A percentile compares a stretch with the other conserved stretches of the same genome.
Evolutionary conservation across 345 rosid species (phyloP).

Genomic region (Viola odorata): DNA sequence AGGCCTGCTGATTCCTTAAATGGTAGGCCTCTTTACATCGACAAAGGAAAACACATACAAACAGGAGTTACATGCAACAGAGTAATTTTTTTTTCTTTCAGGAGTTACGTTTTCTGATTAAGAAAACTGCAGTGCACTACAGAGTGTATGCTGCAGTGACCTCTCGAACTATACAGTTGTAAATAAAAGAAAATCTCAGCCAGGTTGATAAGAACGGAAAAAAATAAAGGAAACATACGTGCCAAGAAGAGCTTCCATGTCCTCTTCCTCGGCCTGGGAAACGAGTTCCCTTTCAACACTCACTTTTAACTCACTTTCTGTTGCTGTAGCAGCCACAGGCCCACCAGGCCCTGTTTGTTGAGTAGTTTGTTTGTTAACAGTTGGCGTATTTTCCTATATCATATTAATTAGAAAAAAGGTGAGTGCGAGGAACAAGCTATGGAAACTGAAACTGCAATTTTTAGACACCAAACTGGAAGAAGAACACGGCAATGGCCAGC

Average conservation of each 20-base stretch:
- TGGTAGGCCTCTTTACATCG: too few relatives aligned
- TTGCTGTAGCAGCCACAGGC: conserved; percentile 50
- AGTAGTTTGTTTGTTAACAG: conserved; percentile 53
- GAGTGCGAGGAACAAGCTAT: conserved; percentile 11
- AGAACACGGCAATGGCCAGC: too few relatives aligned
- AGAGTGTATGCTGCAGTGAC: too few relatives aligned
- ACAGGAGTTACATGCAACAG: too few relatives aligned
- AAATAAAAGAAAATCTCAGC: not conserved
- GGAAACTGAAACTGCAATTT: not conserved
- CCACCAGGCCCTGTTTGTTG: conserved; percentile 44
- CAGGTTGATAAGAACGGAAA: not conserved
- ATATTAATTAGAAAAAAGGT: conserved; percentile 9
- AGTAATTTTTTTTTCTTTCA: too few relatives aligned
- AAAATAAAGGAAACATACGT: conserved; percentile 43
- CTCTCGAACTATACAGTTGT: too few relatives aligned
- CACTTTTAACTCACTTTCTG: conserved; percentile 75
- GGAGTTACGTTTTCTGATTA: too few relatives aligned
- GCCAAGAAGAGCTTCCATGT: conserved; percentile 95
- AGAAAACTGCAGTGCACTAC: too few relatives aligned
- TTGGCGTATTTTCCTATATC: conserved; percentile 75
- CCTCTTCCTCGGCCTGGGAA: conserved; percentile 98
- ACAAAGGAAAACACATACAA: too few relatives aligned
- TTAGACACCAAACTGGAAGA: not conserved
- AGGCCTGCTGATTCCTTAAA: too few relatives aligned
- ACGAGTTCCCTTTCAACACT: conserved; percentile 93